These are phyloP conservation scores for Panicum hallii DNA, from an alignment of 202 grass and related monocot species.

Conservation along the genomic window DNA sequence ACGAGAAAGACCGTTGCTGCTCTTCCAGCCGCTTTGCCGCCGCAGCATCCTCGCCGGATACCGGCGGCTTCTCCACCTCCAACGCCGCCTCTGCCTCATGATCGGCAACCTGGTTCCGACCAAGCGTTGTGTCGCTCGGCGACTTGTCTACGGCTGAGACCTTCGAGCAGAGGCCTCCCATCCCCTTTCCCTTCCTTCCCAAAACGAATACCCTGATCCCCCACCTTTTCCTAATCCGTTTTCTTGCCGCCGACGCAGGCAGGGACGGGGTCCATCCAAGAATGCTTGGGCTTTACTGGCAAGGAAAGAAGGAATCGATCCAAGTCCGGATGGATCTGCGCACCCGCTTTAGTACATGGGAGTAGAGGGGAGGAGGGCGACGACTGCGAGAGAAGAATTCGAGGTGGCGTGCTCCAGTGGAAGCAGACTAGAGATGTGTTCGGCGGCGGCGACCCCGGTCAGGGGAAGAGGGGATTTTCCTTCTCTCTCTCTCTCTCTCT, in stretches of 20 bases:
- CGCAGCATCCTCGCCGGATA: constrained; percentile 18
- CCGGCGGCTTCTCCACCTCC: constrained; percentile 31
- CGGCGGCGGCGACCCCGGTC: constrained; percentile 1
- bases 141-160: constrained; percentile 86
- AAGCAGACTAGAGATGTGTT: constrained; percentile 19
- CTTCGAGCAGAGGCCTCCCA: constrained; percentile 90
- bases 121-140: constrained; percentile 75
- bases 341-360: neutral
- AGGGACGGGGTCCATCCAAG: neutral
- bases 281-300: neutral
- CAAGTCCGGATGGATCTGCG: constrained; percentile 28
- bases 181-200: constrained; percentile 50
- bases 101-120: constrained; percentile 50
- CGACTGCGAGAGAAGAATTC: constrained; percentile 16
- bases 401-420: constrained; percentile 24
- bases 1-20: constrained; percentile 57
- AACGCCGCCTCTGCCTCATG: constrained; percentile 18
- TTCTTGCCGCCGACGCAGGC: constrained; percentile 27
- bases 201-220: constrained; percentile 1
- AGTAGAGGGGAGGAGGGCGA: neutral
- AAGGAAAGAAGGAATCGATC: constrained; percentile 20
- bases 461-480: neutral
- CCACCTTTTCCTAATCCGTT: constrained; percentile 28
- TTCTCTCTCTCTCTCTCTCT: neutral
- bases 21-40: constrained; percentile 50